These are phyloP conservation scores for Crataegus laevigata DNA, from an alignment of 306 rosid species.

Conservation along the genomic window DNA sequence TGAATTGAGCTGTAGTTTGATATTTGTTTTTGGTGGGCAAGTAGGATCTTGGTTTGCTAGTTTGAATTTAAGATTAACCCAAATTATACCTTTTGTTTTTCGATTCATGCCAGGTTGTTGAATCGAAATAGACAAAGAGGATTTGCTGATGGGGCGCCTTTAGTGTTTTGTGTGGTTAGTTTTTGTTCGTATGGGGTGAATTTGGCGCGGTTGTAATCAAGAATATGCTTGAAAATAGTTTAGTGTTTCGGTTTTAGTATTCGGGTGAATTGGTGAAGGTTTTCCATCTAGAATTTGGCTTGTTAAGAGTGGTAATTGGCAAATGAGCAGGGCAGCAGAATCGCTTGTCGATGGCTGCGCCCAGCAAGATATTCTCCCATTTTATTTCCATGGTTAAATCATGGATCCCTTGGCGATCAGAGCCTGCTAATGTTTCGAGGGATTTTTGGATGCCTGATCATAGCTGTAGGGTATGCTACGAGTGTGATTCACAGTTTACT, in stretches of 20 bases:
- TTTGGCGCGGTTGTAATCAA: neutral
- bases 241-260: neutral
- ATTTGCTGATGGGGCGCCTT: slow-evolving; percentile 25
- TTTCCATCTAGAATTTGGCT: slow-evolving; percentile 16
- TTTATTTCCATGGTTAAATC: slow-evolving; percentile 53
- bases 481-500: slow-evolving; percentile 82
- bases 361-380: slow-evolving; percentile 45
- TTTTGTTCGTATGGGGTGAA: neutral
- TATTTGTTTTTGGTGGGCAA: too few relatives aligned
- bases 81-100: slow-evolving; percentile 13
- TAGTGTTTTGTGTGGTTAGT: neutral
- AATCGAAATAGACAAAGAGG: slow-evolving; percentile 10
- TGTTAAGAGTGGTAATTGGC: slow-evolving; percentile 46
- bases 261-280: slow-evolving; percentile 15
- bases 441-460: slow-evolving; percentile 96
- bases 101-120: neutral
- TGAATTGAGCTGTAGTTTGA: slow-evolving; percentile 6
- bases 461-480: slow-evolving; percentile 87
- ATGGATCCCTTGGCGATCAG: slow-evolving; percentile 72
- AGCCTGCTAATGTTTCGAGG: slow-evolving; percentile 61
- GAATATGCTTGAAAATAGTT: neutral
- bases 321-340: slow-evolving; percentile 36
- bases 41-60: slow-evolving; percentile 4
- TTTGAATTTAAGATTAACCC: slow-evolving; percentile 16
- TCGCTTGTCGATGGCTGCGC: slow-evolving; percentile 56